Evolutionary conservation across 2,329 filamentous ascomycete genomes (phyloP).

Genomic region (Bipolaris gigantea): DNA sequence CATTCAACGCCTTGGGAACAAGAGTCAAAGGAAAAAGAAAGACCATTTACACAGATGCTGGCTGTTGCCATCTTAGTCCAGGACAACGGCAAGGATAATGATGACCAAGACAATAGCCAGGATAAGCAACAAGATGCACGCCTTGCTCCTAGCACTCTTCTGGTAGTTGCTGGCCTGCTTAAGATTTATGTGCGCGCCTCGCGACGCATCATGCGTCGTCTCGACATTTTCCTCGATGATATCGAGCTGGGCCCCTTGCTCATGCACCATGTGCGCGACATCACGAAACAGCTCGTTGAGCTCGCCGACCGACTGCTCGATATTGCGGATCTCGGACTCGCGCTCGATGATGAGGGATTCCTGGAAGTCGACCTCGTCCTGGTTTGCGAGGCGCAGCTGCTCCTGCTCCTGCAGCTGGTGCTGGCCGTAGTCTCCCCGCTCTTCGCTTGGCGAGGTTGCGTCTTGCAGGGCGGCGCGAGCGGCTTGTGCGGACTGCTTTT

Average conservation of each 20-base stretch:
- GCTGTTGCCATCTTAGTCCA: conserved; percentile 59
- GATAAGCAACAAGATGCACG: conserved; percentile 87
- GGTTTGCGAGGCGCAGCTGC: conserved; percentile 78
- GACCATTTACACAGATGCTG: background rate
- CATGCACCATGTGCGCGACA: conserved; percentile 94
- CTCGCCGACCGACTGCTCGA: conserved; percentile 93
- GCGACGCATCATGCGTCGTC: conserved; percentile 76
- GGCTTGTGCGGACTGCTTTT: conserved; percentile 81
- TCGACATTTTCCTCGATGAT: conserved; percentile 88
- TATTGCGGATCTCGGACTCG: conserved; percentile 94
- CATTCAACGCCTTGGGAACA: conserved; percentile 12
- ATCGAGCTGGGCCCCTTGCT: conserved; percentile 87
- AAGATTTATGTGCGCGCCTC: conserved; percentile 83
- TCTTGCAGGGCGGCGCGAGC: conserved; percentile 78
- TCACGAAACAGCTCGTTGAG: conserved; percentile 96
- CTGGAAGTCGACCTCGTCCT: conserved; percentile 97
- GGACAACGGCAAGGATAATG: conserved; percentile 80
- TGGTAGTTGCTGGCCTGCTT: conserved; percentile 87
- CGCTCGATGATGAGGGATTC: conserved; percentile 94
- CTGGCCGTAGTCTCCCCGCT: conserved; percentile 52
- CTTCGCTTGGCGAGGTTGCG: conserved; percentile 45
- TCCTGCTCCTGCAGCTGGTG: conserved; percentile 65
- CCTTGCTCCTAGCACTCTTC: conserved; percentile 92
- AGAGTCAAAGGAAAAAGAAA: background rate
- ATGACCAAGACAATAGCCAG: conserved; percentile 86